Conservation (phyloP, 1,284 basidiomycete genomes). For the Tremellales sp. region DNA sequence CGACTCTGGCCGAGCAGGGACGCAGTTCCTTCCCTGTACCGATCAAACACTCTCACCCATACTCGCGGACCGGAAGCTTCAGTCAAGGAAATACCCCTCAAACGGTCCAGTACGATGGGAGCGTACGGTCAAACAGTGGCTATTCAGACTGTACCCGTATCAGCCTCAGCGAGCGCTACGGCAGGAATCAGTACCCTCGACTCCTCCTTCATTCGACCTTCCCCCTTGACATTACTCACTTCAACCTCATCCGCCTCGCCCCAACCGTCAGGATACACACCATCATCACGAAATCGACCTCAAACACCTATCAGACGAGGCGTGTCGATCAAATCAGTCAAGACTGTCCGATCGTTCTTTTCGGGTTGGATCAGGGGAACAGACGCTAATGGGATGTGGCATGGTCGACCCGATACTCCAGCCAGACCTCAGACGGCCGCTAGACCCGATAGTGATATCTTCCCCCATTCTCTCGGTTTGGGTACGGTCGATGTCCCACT, state of each 20-base stretch:
- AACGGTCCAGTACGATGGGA: no score
- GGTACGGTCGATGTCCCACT: neutral
- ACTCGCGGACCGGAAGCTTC: no score
- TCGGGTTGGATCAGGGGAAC: conserved; percentile 18
- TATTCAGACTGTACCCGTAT: neutral
- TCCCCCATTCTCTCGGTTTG: conserved; percentile 12
- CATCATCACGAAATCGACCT: neutral
- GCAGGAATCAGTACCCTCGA: neutral
- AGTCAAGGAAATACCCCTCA: no score
- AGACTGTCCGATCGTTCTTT: conserved; percentile 33
- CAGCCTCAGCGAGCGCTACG: neutral
- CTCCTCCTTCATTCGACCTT: neutral
- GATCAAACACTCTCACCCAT: neutral
- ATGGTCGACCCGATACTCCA: conserved; percentile 6
- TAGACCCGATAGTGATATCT: conserved; percentile 31
- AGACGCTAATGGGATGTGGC: neutral
- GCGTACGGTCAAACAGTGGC: no score
- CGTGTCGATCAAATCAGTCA: conserved; percentile 29
- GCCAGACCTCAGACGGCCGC: conserved; percentile 17
- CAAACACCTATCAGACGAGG: conserved; percentile 11
- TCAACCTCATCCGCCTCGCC: no score
- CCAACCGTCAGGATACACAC: neutral
- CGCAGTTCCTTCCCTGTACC: conserved; percentile 6
- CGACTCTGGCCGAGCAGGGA: conserved; percentile 13
- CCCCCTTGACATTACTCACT: no score